These are phyloP conservation scores for Bretschneidera sinensis DNA, from an alignment of 345 rosid species.

Conservation along the genomic window DNA sequence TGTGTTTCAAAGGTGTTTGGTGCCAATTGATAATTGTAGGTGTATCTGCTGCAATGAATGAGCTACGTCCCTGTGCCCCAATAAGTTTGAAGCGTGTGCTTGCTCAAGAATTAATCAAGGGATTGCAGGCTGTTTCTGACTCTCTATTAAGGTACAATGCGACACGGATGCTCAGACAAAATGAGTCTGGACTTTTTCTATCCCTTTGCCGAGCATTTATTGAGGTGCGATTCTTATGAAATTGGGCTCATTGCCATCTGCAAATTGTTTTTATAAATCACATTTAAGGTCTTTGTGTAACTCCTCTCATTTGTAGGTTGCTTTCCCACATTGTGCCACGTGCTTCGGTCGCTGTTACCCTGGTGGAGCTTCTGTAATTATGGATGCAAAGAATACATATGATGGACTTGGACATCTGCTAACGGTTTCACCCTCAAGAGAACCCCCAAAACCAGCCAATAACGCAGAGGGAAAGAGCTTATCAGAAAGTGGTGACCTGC, in stretches of 20 bases:
- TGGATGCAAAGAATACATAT: slow-evolving; percentile 66
- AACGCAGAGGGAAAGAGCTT: slow-evolving; percentile 29
- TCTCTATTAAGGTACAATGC: slow-evolving; percentile 77
- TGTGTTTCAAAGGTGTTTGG: background rate
- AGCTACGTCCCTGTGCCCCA: slow-evolving; percentile 89
- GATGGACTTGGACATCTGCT: slow-evolving; percentile 60
- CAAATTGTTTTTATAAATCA: slow-evolving; percentile 1
- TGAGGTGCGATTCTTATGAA: slow-evolving; percentile 45
- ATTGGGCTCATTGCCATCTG: background rate
- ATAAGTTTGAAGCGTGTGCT: slow-evolving; percentile 68
- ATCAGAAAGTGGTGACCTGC: slow-evolving; percentile 40
- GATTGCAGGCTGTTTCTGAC: slow-evolving; percentile 79
- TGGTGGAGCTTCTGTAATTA: slow-evolving; percentile 65
- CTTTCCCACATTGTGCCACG: slow-evolving; percentile 71
- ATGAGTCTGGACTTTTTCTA: slow-evolving; percentile 75
- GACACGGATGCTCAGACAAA: slow-evolving; percentile 86
- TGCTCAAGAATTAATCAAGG: slow-evolving; percentile 76
- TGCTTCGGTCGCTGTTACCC: slow-evolving; percentile 94
- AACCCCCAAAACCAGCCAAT: slow-evolving; percentile 40
- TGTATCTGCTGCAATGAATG: slow-evolving; percentile 91
- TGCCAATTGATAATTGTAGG: slow-evolving; percentile 57
- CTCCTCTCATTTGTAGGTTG: slow-evolving; percentile 47
- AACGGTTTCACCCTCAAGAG: slow-evolving; percentile 46
- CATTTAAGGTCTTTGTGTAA: background rate
- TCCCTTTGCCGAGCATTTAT: slow-evolving; percentile 86